phyloP scores from a whole-genome alignment of 768 basidiomycete genomes.

The Melanogaster broomeanus region DNA sequence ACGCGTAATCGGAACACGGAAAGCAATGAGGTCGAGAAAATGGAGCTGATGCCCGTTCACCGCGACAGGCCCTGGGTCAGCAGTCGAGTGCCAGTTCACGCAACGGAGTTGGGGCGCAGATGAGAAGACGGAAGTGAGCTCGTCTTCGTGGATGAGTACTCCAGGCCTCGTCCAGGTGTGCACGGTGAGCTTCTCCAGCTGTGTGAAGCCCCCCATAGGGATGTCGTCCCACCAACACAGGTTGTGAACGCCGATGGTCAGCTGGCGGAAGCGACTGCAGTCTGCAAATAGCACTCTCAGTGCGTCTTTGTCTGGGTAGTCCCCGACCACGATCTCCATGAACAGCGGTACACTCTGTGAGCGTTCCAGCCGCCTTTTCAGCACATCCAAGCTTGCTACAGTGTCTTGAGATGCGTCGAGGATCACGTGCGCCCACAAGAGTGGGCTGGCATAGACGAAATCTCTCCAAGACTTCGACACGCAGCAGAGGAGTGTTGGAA shows the following conservation, averaged over 20 bases:
- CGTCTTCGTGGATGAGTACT: background rate
- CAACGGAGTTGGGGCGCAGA: background rate
- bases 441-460: background rate
- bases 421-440: background rate
- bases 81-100: background rate
- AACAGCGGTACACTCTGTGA: background rate
- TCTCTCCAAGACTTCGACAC: constrained; percentile 4
- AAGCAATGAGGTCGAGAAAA: background rate
- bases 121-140: background rate
- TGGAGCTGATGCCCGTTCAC: background rate
- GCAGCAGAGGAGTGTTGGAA: background rate
- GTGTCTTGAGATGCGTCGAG: background rate
- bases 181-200: background rate
- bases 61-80: background rate
- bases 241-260: background rate
- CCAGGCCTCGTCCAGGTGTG: background rate
- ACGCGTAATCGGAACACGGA: background rate
- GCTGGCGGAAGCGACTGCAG: background rate
- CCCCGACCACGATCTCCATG: background rate
- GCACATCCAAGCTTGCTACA: background rate
- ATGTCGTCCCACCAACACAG: background rate
- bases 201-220: background rate
- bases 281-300: background rate
- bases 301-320: background rate
- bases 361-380: background rate